Evolutionary conservation across 2,329 filamentous ascomycete species (phyloP), one percentile per base, ranked within the genome.

Genomic region (Fusarium xylarioides): DNA sequence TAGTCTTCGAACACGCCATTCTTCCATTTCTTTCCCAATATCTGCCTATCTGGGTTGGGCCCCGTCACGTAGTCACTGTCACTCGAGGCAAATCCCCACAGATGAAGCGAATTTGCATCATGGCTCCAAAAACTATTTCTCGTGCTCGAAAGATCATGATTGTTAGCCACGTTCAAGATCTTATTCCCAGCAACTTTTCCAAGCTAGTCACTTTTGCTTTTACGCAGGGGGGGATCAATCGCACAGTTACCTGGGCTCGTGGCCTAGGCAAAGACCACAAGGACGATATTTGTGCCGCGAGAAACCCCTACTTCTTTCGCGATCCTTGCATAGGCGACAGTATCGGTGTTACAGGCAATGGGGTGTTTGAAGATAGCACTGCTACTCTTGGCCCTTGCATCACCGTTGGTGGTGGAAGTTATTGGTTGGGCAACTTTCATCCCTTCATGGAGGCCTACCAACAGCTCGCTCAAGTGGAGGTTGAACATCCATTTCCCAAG

Each of bases 271-370:
- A 74, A 55, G 74, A 80, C 14, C 80, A 81, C 67, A 82, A 80
- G 4, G 84, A 86, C 64, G 83, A 85, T 16, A 76, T 85, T 3
- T 85, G 83, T 66, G 53, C 63, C 38, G 79, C 84, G 10, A 79
- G 83, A 19, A 86, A 86, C 69, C 83, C 84, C 4, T 85, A 83
- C 52, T 82, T 80, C 68, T 86, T 85, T 70, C 70, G 74, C 42
- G 80, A 71, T n/a, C 83, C 82, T 7, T 82, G 83, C 59, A 86
- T 86, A 83, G 84, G 84, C 5, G 84, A 86, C 54, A 85, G 83
- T 65, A 84, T 86, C 43, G 84, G 84, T 14, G 77, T 82, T 19
- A 71, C 64, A 11, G 79, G 79, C 3, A 76, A 75, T 19, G 79
- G 75, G 7, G 63, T 67, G 9, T 77, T 77, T 57, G 77, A 80